These are phyloP conservation scores for Hansenula lynferdii DNA, from an alignment of 1,139 yeast genomes.

Conservation along the genomic window DNA sequence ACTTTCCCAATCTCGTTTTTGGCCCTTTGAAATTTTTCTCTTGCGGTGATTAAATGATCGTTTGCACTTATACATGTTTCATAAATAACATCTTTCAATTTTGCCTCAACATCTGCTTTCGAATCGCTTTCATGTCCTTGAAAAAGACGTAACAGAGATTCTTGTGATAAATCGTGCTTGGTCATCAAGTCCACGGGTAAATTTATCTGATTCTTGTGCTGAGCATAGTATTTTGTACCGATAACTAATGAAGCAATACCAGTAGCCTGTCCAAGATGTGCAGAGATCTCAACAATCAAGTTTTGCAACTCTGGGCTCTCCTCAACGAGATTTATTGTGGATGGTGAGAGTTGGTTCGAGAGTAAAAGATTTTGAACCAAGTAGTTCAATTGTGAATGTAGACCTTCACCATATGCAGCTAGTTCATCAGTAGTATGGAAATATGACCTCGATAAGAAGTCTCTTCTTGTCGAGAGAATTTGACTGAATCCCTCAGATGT, in stretches of 20 bases:
- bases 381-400: constrained; percentile 70
- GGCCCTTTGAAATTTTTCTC: constrained; percentile 41
- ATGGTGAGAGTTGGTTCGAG: constrained; percentile 56
- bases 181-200: constrained; percentile 63
- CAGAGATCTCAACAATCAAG: constrained; percentile 56
- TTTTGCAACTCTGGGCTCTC: constrained; percentile 38
- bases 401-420: constrained; percentile 79
- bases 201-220: constrained; percentile 38
- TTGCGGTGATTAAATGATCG: constrained; percentile 72
- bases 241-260: constrained; percentile 64
- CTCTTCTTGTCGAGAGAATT: constrained; percentile 56
- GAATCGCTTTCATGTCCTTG: constrained; percentile 35
- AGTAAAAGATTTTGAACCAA: constrained; percentile 57
- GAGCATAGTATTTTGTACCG: constrained; percentile 59
- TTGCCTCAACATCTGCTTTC: constrained; percentile 27
- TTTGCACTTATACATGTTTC: constrained; percentile 74
- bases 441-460: constrained; percentile 41
- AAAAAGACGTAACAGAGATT: constrained; percentile 47
- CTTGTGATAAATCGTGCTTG: constrained; percentile 55
- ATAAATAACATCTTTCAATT: constrained; percentile 56
- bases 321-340: constrained; percentile 47
- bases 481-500: constrained; percentile 54
- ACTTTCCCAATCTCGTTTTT: constrained; percentile 28
- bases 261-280: constrained; percentile 82
- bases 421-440: constrained; percentile 53